Evolutionary conservation across 2,329 filamentous ascomycete genomes (phyloP).

Genomic region (Phaeoacremonium minimum): DNA sequence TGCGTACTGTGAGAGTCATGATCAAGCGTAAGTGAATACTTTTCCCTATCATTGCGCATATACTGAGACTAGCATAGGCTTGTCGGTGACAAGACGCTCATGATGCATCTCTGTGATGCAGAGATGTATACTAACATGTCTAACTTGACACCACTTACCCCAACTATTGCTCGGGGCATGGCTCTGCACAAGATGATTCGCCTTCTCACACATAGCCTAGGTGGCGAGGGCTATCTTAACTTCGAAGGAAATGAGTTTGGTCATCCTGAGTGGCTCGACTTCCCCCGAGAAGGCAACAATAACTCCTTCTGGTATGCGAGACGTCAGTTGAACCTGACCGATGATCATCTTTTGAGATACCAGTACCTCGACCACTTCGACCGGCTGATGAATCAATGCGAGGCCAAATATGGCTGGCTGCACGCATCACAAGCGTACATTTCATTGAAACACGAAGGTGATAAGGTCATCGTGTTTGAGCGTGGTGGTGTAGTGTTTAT

Average conservation of each 20-base stretch:
- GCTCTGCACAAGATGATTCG: constrained; percentile 97
- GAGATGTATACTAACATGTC: constrained; percentile 99
- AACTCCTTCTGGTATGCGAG: constrained; percentile 95
- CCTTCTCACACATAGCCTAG: constrained; percentile 83
- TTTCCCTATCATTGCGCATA: constrained; percentile 13
- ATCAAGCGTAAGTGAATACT: constrained; percentile 74
- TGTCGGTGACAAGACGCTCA: constrained; percentile 92
- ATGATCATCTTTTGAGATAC: constrained; percentile 83
- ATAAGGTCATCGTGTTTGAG: constrained; percentile 96
- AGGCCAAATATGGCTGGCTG: constrained; percentile 90
- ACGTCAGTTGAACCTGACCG: constrained; percentile 87
- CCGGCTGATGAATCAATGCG: constrained; percentile 80
- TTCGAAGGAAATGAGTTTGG: constrained; percentile 99
- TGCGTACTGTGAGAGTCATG: constrained; percentile 94
- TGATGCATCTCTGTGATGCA: constrained; percentile 98
- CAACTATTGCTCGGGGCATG: constrained; percentile 85
- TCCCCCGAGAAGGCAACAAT: constrained; percentile 86
- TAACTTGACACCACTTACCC: constrained; percentile 72
- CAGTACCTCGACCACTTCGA: constrained; percentile 92
- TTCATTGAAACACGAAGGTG: constrained; percentile 85
- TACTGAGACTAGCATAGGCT: constrained; percentile 52
- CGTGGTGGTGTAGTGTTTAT: constrained; percentile 84
- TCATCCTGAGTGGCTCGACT: constrained; percentile 98
- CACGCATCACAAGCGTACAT: constrained; percentile 83
- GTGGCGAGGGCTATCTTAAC: constrained; percentile 95